A percentile compares a stretch with the other conserved stretches of the same genome.
Conservation (phyloP, 495 filamentous ascomycete genomes). For the Aspergillus carlsbadensis region DNA sequence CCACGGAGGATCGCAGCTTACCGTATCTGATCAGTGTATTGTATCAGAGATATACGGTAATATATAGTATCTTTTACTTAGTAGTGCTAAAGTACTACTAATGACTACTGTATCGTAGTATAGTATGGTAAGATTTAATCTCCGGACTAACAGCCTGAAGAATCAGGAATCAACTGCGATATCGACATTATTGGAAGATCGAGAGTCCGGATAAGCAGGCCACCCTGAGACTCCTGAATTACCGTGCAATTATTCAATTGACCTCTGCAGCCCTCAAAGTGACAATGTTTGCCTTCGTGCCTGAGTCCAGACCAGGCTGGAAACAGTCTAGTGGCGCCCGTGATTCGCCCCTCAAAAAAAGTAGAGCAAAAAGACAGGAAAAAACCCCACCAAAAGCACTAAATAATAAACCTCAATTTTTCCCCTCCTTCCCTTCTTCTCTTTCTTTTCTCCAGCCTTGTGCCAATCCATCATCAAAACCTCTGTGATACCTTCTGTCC, state of each 20-base stretch:
- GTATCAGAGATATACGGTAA: background rate
- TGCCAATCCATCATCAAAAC: conserved; percentile 11
- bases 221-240: background rate
- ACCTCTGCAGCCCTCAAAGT: background rate
- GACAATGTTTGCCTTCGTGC: conserved; percentile 3
- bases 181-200: background rate
- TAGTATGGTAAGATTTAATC: conserved; percentile 4
- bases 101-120: too few species aligned
- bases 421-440: conserved; percentile 39
- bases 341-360: conserved; percentile 16
- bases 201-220: background rate
- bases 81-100: too few species aligned
- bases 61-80: background rate
- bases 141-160: conserved; percentile 1
- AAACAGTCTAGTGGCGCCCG: conserved; percentile 21
- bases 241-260: too few species aligned
- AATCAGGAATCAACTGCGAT: background rate
- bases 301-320: conserved; percentile 5
- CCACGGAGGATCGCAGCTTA: conserved; percentile 7
- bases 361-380: conserved; percentile 27
- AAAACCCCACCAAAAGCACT: conserved; percentile 27
- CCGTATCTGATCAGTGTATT: background rate
- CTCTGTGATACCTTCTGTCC: conserved; percentile 22
- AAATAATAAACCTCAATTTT: conserved; percentile 41
- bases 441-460: conserved; percentile 21